Evolutionary conservation across 768 basidiomycete genomes (phyloP), one percentile per base, ranked within the genome.

Genomic region (Termitomyces sp.): DNA sequence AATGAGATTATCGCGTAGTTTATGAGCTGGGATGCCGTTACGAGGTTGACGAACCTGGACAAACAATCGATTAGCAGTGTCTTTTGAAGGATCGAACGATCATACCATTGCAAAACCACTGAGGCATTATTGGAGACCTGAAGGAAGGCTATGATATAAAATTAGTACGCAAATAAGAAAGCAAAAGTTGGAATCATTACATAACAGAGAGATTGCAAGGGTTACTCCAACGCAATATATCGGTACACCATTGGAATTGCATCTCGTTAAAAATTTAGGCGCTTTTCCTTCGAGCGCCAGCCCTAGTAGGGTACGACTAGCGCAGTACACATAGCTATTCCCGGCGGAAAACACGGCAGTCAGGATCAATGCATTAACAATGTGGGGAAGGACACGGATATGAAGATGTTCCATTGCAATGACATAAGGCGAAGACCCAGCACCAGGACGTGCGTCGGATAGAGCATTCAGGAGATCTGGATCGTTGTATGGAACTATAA

Each of bases 341-440:
- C 84, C 85, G 20, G 88, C 86, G 41, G 87, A 88, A 70, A 88
- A 89, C 1, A 87, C 80, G 32, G 82, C 74, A 2, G 87, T 81
- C 60, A 92, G 74, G 60, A 92, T 71, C 48, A 81, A 71, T 3
- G 82, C 89, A 67, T 92, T 94, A 58, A 92, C 79, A 66, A 93
- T 82, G 50, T 83, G 81, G 6, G 84, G 84, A 10, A 89, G 72
- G 5, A 79, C 77, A 55, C 79, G 83, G 63, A 93, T 88, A 6
- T 84, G 77, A 41, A 90, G 76, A 41, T 79, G 77, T 55, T 74
- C 73, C 78, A 94, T 90, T 16, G 90, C 91, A 59, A 94, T 87
- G 45, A 94, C 91, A 72, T 92, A 95, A 0, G 92, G 92, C 8
- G 88, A 90, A 28, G 87, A 74, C 2, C 85, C 84, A 36, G 79